Evolutionary conservation across 768 basidiomycete genomes (phyloP).

Genomic region (Gloeostereum incarnatum): DNA sequence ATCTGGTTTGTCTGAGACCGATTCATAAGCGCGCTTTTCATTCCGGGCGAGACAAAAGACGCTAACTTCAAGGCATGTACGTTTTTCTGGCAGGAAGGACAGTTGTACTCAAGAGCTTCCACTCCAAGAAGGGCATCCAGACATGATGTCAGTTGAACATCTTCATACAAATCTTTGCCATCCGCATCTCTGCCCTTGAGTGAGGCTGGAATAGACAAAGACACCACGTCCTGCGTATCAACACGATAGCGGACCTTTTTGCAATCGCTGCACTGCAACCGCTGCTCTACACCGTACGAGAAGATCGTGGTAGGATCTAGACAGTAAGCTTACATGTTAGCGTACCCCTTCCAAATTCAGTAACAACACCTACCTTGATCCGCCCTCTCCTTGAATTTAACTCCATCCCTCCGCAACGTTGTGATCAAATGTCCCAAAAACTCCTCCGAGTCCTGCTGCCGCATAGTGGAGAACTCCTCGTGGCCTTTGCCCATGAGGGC

Average conservation of each 20-base stretch:
- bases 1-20: conserved; percentile 49
- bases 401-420: conserved; percentile 56
- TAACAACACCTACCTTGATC: conserved; percentile 15
- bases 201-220: conserved; percentile 66
- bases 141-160: conserved; percentile 53
- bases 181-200: conserved; percentile 48
- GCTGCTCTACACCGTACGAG: conserved; percentile 77
- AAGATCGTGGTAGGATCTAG: conserved; percentile 71
- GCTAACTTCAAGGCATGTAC: conserved; percentile 71
- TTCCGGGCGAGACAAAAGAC: conserved; percentile 2
- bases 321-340: conserved; percentile 2
- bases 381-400: conserved; percentile 33
- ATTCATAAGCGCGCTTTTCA: background rate
- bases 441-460: conserved; percentile 95
- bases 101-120: conserved; percentile 74
- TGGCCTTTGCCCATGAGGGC: conserved; percentile 87
- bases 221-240: conserved; percentile 70
- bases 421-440: conserved; percentile 81
- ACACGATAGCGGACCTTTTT: conserved; percentile 73
- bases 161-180: conserved; percentile 53
- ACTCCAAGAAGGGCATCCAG: conserved; percentile 45
- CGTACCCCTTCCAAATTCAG: background rate
- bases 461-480: conserved; percentile 92
- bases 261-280: conserved; percentile 76
- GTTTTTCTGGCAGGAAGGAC: conserved; percentile 60